phyloP scores from a whole-genome alignment of 495 filamentous ascomycete species.

The Neurospora sp. region DNA sequence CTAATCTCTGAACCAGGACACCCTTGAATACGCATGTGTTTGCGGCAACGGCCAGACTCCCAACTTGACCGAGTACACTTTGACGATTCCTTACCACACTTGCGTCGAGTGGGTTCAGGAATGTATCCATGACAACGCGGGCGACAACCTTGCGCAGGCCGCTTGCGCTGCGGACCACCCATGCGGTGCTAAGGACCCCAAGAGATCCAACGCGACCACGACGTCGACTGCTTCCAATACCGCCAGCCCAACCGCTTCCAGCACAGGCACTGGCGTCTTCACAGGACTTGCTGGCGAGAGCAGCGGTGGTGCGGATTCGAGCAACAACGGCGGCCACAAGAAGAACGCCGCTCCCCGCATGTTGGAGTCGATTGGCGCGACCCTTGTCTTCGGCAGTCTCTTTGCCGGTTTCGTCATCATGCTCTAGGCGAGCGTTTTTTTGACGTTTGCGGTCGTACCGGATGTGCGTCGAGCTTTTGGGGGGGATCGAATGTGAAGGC shows the following conservation, averaged over 20 bases:
- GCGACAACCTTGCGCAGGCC: slow-evolving; percentile 38
- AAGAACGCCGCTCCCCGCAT: slow-evolving; percentile 22
- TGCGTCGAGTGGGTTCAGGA: slow-evolving; percentile 63
- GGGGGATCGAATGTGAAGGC: neutral
- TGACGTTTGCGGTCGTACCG: neutral
- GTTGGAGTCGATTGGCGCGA: slow-evolving; percentile 2
- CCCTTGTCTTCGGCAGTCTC: slow-evolving; percentile 45
- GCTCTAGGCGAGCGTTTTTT: slow-evolving; percentile 31
- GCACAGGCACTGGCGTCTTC: slow-evolving; percentile 26
- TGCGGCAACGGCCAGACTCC: slow-evolving; percentile 64
- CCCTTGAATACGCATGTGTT: slow-evolving; percentile 60
- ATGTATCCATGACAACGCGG: slow-evolving; percentile 45
- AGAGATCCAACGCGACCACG: slow-evolving; percentile 46
- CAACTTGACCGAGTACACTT: slow-evolving; percentile 72
- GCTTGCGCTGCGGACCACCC: slow-evolving; percentile 61
- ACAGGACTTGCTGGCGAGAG: slow-evolving; percentile 39
- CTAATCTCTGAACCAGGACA: slow-evolving; percentile 36
- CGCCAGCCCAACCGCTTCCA: slow-evolving; percentile 27
- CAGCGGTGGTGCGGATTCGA: slow-evolving; percentile 5
- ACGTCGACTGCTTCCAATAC: slow-evolving; percentile 35
- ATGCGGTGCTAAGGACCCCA: slow-evolving; percentile 69
- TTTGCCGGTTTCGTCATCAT: slow-evolving; percentile 54
- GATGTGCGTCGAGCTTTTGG: neutral
- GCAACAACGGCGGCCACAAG: slow-evolving; percentile 4
- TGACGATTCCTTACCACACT: slow-evolving; percentile 77